phyloP scores from a whole-genome alignment of 2,329 filamentous ascomycete genomes.

The Aspergillus sp. region DNA sequence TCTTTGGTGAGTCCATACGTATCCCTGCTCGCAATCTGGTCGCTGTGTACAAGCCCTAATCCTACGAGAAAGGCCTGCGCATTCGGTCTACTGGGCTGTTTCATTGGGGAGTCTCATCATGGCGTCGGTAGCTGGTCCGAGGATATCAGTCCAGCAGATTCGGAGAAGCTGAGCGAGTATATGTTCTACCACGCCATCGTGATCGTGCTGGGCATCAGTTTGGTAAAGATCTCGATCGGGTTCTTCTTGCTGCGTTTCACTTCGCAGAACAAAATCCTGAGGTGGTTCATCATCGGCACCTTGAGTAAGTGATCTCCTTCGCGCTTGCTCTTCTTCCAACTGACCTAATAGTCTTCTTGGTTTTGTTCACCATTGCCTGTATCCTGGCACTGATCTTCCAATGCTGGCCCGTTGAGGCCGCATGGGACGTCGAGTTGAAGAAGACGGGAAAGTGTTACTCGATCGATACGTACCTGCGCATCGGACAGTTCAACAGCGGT shows the following conservation, averaged over 20 bases:
- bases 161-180: conserved; percentile 37
- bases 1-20: not conserved
- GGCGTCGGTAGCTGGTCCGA: not conserved
- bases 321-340: not conserved
- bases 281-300: not conserved
- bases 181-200: conserved; percentile 50
- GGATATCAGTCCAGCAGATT: not conserved
- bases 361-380: not conserved
- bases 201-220: conserved; percentile 45
- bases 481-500: not conserved
- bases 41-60: not conserved
- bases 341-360: not conserved
- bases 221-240: conserved; percentile 45
- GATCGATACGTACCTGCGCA: not conserved
- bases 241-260: conserved; percentile 44
- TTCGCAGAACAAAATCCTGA: not conserved
- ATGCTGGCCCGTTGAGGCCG: not conserved
- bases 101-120: not conserved
- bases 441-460: not conserved
- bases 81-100: not conserved
- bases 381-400: not conserved
- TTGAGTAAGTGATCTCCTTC: not conserved
- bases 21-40: not conserved
- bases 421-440: not conserved
- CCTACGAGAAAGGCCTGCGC: not conserved